A percentile compares a stretch with the other conserved stretches of the same genome.
phyloP scores from a whole-genome alignment of 352 stramenopile genomes.

The Phytophthora chlamydospora region DNA sequence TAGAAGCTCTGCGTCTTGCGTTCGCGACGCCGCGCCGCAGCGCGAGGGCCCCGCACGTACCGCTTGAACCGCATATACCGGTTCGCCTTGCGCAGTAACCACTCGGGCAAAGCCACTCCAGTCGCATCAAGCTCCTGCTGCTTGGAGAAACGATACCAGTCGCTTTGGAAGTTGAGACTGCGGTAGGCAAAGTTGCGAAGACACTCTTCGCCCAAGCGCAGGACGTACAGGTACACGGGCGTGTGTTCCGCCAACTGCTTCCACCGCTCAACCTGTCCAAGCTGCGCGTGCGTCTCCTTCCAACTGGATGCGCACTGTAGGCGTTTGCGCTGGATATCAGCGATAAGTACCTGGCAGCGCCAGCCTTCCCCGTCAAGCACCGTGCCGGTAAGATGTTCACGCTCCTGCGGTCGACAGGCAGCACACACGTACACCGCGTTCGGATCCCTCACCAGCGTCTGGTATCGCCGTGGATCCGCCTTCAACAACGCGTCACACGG shows the following conservation, averaged over 20 bases:
- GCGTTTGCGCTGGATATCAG: slow-evolving; percentile 75
- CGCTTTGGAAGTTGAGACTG: slow-evolving; percentile 79
- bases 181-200: slow-evolving; percentile 77
- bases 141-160: slow-evolving; percentile 67
- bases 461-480: slow-evolving; percentile 62
- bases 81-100: slow-evolving; percentile 78
- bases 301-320: slow-evolving; percentile 65
- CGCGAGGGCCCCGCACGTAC: slow-evolving; percentile 75
- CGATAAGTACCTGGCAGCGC: slow-evolving; percentile 75
- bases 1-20: slow-evolving; percentile 84
- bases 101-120: slow-evolving; percentile 51
- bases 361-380: slow-evolving; percentile 44
- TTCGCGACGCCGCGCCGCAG: slow-evolving; percentile 52
- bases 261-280: slow-evolving; percentile 66
- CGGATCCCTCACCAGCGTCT: slow-evolving; percentile 66
- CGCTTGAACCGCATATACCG: slow-evolving; percentile 88
- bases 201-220: slow-evolving; percentile 85
- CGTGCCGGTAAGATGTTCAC: slow-evolving; percentile 46
- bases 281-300: slow-evolving; percentile 66
- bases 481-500: slow-evolving; percentile 71
- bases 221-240: slow-evolving; percentile 81
- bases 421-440: slow-evolving; percentile 80
- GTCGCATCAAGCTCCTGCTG: slow-evolving; percentile 48
- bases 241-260: slow-evolving; percentile 77
- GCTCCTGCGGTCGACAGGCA: slow-evolving; percentile 66